phyloP scores from a whole-genome alignment of 768 basidiomycete species.

The Podaxis carcinomalis region DNA sequence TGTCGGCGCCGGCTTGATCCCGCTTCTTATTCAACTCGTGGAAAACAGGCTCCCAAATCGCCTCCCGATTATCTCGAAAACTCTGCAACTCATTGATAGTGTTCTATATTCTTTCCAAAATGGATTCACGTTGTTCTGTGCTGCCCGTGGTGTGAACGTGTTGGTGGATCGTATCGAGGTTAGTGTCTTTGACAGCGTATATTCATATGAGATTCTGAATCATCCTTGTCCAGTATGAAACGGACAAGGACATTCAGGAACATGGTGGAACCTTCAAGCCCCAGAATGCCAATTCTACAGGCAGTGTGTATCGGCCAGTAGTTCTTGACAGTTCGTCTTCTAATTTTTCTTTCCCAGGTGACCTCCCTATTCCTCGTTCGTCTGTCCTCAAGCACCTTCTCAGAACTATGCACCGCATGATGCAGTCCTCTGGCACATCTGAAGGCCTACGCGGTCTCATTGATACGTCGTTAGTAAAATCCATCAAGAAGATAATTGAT shows the following conservation, averaged over 20 bases:
- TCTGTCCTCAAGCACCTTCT: constrained; percentile 87
- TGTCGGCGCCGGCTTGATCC: constrained; percentile 89
- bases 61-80: constrained; percentile 78
- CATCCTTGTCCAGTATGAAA: constrained; percentile 48
- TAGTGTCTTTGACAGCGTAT: constrained; percentile 18
- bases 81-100: constrained; percentile 89
- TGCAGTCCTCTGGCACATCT: constrained; percentile 91
- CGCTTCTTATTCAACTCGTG: constrained; percentile 83
- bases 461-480: constrained; percentile 81
- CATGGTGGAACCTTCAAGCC: constrained; percentile 29
- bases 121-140: constrained; percentile 84
- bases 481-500: constrained; percentile 85
- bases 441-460: constrained; percentile 94
- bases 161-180: constrained; percentile 89
- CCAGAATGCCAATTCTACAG: constrained; percentile 17
- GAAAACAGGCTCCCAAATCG: constrained; percentile 70
- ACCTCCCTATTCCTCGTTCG: constrained; percentile 69
- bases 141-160: constrained; percentile 76
- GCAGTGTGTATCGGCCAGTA: constrained; percentile 15
- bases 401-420: constrained; percentile 93
- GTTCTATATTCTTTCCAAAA: constrained; percentile 87
- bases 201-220: constrained; percentile 2
- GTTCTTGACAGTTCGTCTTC: not conserved
- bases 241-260: constrained; percentile 60
- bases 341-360: constrained; percentile 36